Evolutionary conservation across 208 protist species (phyloP), one percentile per base, ranked within the genome.

Genomic region (Trypanosoma caninum): DNA sequence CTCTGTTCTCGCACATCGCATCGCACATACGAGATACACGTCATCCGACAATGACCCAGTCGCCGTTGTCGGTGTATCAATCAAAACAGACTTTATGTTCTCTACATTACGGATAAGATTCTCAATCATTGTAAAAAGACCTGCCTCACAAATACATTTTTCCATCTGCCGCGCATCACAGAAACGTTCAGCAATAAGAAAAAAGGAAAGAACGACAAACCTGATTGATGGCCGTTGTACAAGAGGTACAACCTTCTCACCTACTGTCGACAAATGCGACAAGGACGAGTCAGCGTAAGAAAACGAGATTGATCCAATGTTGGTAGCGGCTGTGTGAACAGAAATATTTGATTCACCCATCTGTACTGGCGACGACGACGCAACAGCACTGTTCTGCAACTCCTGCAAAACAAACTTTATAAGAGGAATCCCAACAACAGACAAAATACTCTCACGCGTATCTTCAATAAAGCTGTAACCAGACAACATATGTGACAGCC

Each of bases 21-120:
- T 47, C 13, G 82, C 79, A 45, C 65, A 74, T 47, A 63, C 65
- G 10, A 94, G 73, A 58, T 94, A 94, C 18, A 91, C 80, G 57
- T 91, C 84, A 57, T 94, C 87, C 2, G 81, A 86, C 8, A 94
- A 70, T 7, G 75, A 35, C 7, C 84, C 83, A 48, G 89, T 77
- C 16, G 74, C 37, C 25, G 61, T 85, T 0, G 65, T 84, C 2
- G 87, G 81, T 5, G 87, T 72, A 54, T 89, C 74, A 13, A 94
- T 54, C 7, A 87, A 69, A 11, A 59, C 80, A 5, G 80, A 86
- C 13, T 72, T 72, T 31, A 69, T 51, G 16, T 63, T 31, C 37
- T 72, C 52, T n/a, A 78, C 74, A 22, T 71, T 65, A 13, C 66
- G 65, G 14, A 89, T 65, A 16, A 76, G 70, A 14, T 28, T 31